Evolutionary conservation across 192 early-diverging fungal genomes (phyloP).

Genomic region (Gigaspora rosea): DNA sequence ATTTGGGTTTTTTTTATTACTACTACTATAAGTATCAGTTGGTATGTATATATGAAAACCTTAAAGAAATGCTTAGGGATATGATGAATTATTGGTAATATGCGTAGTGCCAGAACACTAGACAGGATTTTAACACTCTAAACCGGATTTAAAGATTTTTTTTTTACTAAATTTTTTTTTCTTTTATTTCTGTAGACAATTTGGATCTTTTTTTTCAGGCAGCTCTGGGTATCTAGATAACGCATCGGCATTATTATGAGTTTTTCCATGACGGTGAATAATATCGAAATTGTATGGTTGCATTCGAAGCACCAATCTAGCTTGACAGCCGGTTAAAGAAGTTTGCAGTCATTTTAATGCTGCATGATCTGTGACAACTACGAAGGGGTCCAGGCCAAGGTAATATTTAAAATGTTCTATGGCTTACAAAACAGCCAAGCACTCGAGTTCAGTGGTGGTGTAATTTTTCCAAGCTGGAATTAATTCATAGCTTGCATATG

Average conservation of each 20-base stretch:
- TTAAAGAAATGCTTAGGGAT: too few relatives aligned
- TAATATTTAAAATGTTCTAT: neutral
- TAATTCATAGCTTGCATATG: neutral
- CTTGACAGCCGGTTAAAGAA: neutral
- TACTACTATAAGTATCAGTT: too few relatives aligned
- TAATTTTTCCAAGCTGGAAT: neutral
- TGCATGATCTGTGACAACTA: neutral
- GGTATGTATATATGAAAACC: too few relatives aligned
- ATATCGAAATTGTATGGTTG: neutral
- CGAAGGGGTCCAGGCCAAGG: neutral
- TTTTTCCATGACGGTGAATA: neutral
- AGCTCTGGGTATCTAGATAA: neutral
- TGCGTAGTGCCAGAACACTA: too few relatives aligned
- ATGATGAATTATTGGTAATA: too few relatives aligned
- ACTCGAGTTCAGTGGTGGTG: neutral
- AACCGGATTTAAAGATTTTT: too few relatives aligned
- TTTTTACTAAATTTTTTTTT: neutral
- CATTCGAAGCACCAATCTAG: neutral
- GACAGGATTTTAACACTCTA: too few relatives aligned
- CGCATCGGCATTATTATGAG: neutral
- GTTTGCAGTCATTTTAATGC: neutral
- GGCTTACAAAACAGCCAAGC: neutral
- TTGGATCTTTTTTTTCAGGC: neutral
- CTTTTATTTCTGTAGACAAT: neutral
- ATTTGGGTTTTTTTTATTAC: too few relatives aligned